A percentile compares a stretch with the other conserved stretches of the same genome.
These are phyloP conservation scores for Kodamaea anthophila DNA, from an alignment of 1,139 yeast species.

Conservation along the genomic window DNA sequence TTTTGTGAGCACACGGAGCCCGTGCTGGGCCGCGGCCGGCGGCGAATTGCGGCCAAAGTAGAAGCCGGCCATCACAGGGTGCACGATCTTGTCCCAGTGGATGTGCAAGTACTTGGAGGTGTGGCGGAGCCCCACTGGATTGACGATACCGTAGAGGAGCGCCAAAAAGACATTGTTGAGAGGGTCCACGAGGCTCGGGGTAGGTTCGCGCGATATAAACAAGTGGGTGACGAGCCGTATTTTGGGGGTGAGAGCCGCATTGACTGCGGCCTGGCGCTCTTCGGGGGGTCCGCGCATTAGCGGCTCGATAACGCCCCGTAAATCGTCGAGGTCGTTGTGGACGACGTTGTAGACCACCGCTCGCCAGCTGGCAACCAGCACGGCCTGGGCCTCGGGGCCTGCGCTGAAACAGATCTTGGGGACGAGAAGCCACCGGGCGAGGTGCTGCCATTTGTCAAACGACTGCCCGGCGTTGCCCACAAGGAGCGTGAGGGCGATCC, in stretches of 20 bases:
- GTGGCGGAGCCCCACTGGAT: constrained; percentile 17
- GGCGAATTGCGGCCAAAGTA: constrained; percentile 26
- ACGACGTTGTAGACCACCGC: constrained; percentile 24
- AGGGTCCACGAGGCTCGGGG: constrained; percentile 20
- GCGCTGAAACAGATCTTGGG: constrained; percentile 27
- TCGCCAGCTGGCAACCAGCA: constrained; percentile 32
- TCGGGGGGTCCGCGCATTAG: constrained; percentile 8
- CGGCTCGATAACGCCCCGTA: constrained; percentile 17
- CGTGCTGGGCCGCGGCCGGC: constrained; percentile 22
- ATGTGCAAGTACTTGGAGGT: constrained; percentile 23
- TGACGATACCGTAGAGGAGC: constrained; percentile 29
- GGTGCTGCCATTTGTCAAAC: constrained; percentile 29
- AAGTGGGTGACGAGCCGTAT: constrained; percentile 24
- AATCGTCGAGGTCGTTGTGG: constrained; percentile 24
- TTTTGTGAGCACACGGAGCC: constrained; percentile 18
- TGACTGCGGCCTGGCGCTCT: constrained; percentile 13
- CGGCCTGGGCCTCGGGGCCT: constrained; percentile 20
- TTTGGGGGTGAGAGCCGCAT: constrained; percentile 21
- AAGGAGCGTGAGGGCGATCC: constrained; percentile 36
- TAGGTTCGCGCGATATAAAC: constrained; percentile 20
- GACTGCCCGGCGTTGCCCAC: constrained; percentile 18
- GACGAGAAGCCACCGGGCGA: constrained; percentile 30
- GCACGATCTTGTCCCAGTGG: constrained; percentile 36
- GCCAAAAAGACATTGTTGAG: constrained; percentile 27
- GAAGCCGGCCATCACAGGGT: constrained; percentile 26